A percentile compares a stretch with the other conserved stretches of the same genome.
Evolutionary conservation across 2,329 filamentous ascomycete species (phyloP).

Genomic region (Xylariomycetidae sp.): DNA sequence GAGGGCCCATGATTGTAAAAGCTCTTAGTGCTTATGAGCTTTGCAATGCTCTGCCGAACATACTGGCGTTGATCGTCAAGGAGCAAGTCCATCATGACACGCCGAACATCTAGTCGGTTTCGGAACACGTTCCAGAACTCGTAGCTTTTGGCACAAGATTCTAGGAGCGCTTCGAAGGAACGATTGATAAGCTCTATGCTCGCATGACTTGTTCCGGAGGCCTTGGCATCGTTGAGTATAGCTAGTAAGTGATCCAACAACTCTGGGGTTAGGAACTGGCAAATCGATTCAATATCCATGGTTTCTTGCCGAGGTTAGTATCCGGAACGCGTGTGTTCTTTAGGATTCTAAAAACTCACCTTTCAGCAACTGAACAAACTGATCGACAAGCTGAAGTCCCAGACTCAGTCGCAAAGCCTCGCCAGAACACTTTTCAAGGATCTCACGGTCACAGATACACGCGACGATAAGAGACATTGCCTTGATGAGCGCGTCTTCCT

Average conservation of each 20-base stretch:
- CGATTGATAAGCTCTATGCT: conserved; percentile 29
- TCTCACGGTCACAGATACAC: conserved; percentile 54
- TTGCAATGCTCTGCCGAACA: conserved; percentile 32
- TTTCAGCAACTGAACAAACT: conserved; percentile 50
- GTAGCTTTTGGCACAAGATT: conserved; percentile 33
- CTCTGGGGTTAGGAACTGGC: conserved; percentile 15
- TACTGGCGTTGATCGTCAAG: conserved; percentile 30
- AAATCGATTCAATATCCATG: conserved; percentile 11
- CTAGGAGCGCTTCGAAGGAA: conserved; percentile 35
- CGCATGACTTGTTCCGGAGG: conserved; percentile 17
- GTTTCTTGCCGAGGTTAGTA: conserved; percentile 22
- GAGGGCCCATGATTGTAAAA: conserved; percentile 17
- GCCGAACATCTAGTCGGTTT: conserved; percentile 18
- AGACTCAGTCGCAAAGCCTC: conserved; percentile 44
- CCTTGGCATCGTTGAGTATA: conserved; percentile 16
- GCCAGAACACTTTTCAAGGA: conserved; percentile 41
- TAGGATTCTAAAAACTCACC: conserved; percentile 32
- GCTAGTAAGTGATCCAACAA: conserved; percentile 19
- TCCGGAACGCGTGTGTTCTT: neutral
- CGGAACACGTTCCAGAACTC: conserved; percentile 36
- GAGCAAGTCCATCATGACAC: conserved; percentile 31
- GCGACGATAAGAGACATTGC: conserved; percentile 52
- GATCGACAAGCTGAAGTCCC: conserved; percentile 51
- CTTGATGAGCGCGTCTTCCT: conserved; percentile 34
- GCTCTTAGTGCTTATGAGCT: conserved; percentile 25